Conservation (phyloP, 129 eudicot species). For the Ambrosia artemisiifolia region DNA sequence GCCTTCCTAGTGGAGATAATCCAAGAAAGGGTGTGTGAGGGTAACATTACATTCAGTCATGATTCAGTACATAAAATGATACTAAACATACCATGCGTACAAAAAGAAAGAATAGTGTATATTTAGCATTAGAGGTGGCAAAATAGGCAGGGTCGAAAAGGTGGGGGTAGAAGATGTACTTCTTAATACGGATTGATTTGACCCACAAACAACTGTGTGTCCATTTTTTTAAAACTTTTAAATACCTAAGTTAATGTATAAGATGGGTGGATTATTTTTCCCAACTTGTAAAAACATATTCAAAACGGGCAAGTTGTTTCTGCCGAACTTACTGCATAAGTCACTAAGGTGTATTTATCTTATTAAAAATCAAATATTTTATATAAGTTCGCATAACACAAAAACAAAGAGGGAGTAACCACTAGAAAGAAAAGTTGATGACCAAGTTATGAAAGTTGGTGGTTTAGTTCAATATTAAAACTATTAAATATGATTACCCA, state of each 20-base stretch:
- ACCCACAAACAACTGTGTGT: not conserved
- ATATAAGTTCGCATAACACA: too few relatives aligned
- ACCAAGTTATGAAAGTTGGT: too few relatives aligned
- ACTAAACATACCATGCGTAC: not conserved
- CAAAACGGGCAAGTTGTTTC: not conserved
- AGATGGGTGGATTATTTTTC: not conserved
- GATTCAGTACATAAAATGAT: not conserved
- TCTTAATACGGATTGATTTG: not conserved
- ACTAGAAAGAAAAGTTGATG: too few relatives aligned
- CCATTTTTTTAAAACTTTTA: not conserved
- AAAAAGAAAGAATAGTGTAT: not conserved
- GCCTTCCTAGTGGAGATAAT: slow-evolving; percentile 38
- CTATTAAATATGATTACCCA: too few relatives aligned
- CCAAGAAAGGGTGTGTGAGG: slow-evolving; percentile 6
- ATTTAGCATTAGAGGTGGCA: not conserved
- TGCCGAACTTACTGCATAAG: not conserved
- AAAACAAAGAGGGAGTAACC: too few relatives aligned
- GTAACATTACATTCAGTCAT: not conserved
- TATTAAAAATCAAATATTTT: not conserved
- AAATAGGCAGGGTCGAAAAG: not conserved
- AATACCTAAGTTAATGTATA: not conserved
- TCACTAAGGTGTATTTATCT: not conserved
- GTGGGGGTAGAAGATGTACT: not conserved
- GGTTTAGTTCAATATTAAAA: too few relatives aligned
- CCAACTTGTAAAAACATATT: not conserved